Base-by-base conservation (phyloP, 2,329 filamentous ascomycete species). In the Ampelomyces quisqualis region DNA sequence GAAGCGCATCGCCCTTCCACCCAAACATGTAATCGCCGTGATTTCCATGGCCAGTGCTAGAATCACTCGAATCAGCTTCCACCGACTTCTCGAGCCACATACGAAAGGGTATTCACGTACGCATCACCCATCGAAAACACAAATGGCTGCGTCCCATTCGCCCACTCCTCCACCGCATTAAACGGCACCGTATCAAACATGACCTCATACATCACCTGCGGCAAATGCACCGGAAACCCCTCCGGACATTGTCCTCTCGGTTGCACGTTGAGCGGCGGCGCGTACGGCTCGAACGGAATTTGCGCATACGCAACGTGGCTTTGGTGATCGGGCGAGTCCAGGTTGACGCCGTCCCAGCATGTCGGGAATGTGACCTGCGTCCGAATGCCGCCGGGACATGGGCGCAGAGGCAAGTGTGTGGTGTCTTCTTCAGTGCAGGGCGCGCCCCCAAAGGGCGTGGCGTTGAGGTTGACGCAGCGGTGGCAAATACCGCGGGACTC, bases 281-380 rank as follows among this genome's bases (percentile, higher is more conserved):
- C n/a, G 18, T 21, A 33, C 20, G 35, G 44, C 20, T 55, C 51
- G 29, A 55, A 55, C 10, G 58, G 60, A 14, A 40, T 65, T 24
- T 62, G 40, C 14, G 51, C 48, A 28, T 55, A 55, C 21, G 33
- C 24, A 40, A 44, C 41, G 28, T 46, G 43, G 9, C 28, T 28
- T 32, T 37, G 43, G 70, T 82, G 79, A 61, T 82, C 73, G 1
- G 56, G 35, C 71, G 72, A 24, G 20, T 35, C 33, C 20, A 35
- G 33, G 14, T 35, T 35, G 8, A 8, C 19, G 20, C 33, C 33
- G 40, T 75, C 71, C 72, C 73, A 74, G 64, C 52, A 55, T 11
- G 50, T 53, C 0, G 50, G 50, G 23, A 53, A 53, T 20, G 48
- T 45, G 5, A 52, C 34, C 11, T 48, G 40, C 7, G 49, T 55